Base-by-base conservation (phyloP, 768 basidiomycete species). In the Pisolithus albus region DNA sequence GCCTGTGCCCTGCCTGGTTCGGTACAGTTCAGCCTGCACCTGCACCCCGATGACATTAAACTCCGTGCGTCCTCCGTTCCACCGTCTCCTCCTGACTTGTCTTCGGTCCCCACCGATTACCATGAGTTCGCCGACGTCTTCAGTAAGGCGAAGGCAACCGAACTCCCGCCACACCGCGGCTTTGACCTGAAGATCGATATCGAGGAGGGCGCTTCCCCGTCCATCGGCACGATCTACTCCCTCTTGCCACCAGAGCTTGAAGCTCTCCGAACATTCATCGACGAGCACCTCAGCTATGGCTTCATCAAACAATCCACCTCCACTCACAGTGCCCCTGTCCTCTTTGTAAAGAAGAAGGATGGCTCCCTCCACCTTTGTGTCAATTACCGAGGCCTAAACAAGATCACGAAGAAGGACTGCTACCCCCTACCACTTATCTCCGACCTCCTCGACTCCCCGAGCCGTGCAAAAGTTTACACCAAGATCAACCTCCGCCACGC, bases 321-420 rank as follows among this genome's bases (percentile, higher is more conserved):
- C n/a, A 4, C 39, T 6, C 39, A 40, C 7, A 8, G 42, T 1
- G 32, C 54, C 36, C 51, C 23, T 0, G 34, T 56, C 16, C 51
- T 56, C 28, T 56, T 56, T 16, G 9, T 56, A 42, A 7, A 21
- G 23, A 67, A 65, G 52, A 67, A 40, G n/a, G 39, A 65, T 42
- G 62, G 66, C 10, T 50, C 53, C 1, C 64, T 57, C 38, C 36
- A 16, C 13, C 52, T 23, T 23, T 66, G 26, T 68, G 64, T 64
- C 16, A 63, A 75, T 48, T 73, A 64, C 50, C 51, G 58, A 19
- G 46, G 53, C 9, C 2, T 61, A 71, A 0, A 74, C 72, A 45
- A 52, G 63, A 0, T 59, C 65, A 40, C 21, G 7, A 16, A 40
- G 18, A 45, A 66, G 19, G 62, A 70, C 49, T 49, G 52, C 2